phyloP scores from a whole-genome alignment of 2,329 filamentous ascomycete species.

The Trichophyton simii region DNA sequence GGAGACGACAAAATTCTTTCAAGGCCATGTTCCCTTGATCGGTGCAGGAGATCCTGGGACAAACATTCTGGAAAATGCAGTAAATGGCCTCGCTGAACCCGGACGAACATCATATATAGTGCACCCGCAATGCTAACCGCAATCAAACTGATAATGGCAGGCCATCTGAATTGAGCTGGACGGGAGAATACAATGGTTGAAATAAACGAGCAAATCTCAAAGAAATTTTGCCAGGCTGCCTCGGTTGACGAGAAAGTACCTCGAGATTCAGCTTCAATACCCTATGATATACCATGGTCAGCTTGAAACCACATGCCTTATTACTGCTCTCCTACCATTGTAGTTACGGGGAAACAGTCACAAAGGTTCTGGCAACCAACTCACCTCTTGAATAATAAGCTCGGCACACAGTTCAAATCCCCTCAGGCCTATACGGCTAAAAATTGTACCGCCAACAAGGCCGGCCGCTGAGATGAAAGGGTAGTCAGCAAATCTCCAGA shows the following conservation, averaged over 20 bases:
- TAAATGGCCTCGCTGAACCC: neutral
- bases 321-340: too few species aligned
- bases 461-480: conserved; percentile 16
- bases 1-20: too few species aligned
- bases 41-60: too few species aligned
- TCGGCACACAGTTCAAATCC: conserved; percentile 51
- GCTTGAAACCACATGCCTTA: too few species aligned
- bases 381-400: conserved; percentile 27
- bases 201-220: neutral
- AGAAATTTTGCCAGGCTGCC: neutral
- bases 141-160: neutral
- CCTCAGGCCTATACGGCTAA: conserved; percentile 50
- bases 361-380: too few species aligned
- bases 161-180: neutral
- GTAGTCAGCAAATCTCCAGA: conserved; percentile 21
- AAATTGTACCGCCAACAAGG: conserved; percentile 35
- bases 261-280: neutral
- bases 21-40: too few species aligned
- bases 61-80: neutral
- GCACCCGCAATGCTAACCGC: neutral
- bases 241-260: neutral
- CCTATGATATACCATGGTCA: neutral
- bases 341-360: too few species aligned
- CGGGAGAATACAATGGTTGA: neutral
- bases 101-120: neutral